A percentile compares a stretch with the other conserved stretches of the same genome.
Evolutionary conservation across 2,329 filamentous ascomycete genomes (phyloP).

Genomic region (Coniochaeta sp.): DNA sequence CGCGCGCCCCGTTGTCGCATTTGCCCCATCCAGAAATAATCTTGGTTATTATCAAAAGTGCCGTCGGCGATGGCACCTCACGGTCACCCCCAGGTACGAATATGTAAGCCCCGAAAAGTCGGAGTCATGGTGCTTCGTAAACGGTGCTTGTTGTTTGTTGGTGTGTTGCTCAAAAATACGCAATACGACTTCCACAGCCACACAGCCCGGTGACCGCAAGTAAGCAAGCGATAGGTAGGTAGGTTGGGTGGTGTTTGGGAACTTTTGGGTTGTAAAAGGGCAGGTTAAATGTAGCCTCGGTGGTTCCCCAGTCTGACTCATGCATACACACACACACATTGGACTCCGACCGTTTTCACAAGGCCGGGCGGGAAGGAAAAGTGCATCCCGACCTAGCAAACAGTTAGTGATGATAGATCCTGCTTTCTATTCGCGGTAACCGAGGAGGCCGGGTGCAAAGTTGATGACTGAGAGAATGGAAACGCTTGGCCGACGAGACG

Average conservation of each 20-base stretch:
- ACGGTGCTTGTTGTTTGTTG: no score
- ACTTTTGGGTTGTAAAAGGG: not conserved
- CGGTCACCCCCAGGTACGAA: no score
- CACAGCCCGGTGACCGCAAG: not conserved
- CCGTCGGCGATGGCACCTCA: not conserved
- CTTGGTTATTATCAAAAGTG: not conserved
- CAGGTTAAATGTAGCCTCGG: not conserved
- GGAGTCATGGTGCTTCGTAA: not conserved
- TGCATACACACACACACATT: not conserved
- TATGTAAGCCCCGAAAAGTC: not conserved
- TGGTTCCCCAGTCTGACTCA: conserved; percentile 1
- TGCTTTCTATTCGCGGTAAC: not conserved
- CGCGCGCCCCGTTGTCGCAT: no score
- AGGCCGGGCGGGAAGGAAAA: no score
- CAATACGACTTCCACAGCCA: not conserved
- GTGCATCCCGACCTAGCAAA: not conserved
- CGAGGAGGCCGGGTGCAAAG: not conserved
- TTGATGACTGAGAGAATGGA: not conserved
- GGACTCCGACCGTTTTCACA: not conserved
- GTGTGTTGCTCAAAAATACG: not conserved
- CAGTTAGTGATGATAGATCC: not conserved
- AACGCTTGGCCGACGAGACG: not conserved
- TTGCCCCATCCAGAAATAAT: no score
- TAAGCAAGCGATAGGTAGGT: not conserved
- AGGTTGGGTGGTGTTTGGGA: not conserved